Base-by-base conservation (phyloP, 306 rosid genomes). In the Prunus mira region DNA sequence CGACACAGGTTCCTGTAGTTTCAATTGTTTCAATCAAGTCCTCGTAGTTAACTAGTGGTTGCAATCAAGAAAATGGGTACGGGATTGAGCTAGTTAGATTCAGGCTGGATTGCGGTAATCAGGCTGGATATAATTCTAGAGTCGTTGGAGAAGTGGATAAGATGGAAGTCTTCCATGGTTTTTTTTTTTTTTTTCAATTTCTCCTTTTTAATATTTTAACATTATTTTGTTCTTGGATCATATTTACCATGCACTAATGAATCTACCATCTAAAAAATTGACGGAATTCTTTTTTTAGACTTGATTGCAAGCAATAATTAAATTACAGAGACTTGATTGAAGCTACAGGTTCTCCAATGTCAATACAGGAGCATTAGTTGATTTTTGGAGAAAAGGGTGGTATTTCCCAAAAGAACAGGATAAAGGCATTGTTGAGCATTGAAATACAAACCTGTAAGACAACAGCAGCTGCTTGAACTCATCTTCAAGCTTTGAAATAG, bases 401-500 rank as follows among this genome's bases (percentile, higher is more conserved):
- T 34, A 65, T 65, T 15, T 9, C 22, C 5, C 65, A 49, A 71
- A 13, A 76, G 14, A 19, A 54, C 76, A 89, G 32, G 75, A 74
- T 49, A 66, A 74, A 69, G 62, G 20, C 38, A 76, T 67, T 70
- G 77, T 19, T 63, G 17, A 76, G 62, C 12, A 68, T 28, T 62
- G 67, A 71, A 78, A 72, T 67, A 81, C 84, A 77, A 84, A 95
- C 98, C 99, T 95, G 81, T 91, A 92, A 72, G 95, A 88, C 57
- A 57, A 71, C 75, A 95, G 80, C 49, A 89, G 86, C 84, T 89
- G 89, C 83, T 80, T 91, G 75, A 95, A 92, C 84, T 92, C 97
- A 9, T 89, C 98, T 84, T 95, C 97, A 61, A 92, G 89, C 81
- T 95, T 95, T 19, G 96, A 92, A 84, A 95, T 88, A 77, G 97